A percentile compares a stretch with the other conserved stretches of the same genome.
phyloP scores from a whole-genome alignment of 1,284 basidiomycete species.

The Irpex sp. region DNA sequence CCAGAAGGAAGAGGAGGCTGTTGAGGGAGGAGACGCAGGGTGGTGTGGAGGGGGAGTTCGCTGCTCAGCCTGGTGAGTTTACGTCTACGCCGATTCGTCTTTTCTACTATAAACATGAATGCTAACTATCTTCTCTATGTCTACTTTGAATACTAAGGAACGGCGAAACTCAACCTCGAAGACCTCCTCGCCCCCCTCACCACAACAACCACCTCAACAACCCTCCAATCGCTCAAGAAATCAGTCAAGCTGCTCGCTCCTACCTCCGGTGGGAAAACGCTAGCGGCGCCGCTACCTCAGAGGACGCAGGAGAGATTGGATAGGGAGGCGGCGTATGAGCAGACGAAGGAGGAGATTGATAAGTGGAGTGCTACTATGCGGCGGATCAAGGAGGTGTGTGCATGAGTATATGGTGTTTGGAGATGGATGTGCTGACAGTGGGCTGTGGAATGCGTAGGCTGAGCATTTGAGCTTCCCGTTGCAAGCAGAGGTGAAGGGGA shows the following conservation, averaged over 20 bases:
- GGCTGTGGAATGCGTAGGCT: conserved; percentile 43
- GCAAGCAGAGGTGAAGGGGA: conserved; percentile 58
- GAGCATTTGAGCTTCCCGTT: conserved; percentile 92
- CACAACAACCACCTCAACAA: conserved; percentile 42
- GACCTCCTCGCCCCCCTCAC: conserved; percentile 73
- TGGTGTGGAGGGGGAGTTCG: conserved; percentile 74
- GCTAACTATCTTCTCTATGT: neutral
- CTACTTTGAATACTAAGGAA: conserved; percentile 33
- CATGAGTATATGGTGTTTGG: too few species aligned
- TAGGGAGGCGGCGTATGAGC: conserved; percentile 91
- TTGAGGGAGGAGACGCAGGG: conserved; percentile 72
- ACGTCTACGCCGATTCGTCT: conserved; percentile 1
- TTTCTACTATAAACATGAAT: neutral
- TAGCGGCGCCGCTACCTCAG: conserved; percentile 85
- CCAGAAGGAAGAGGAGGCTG: conserved; percentile 36
- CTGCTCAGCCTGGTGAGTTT: conserved; percentile 45
- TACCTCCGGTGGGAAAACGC: conserved; percentile 51
- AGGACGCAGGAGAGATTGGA: conserved; percentile 88
- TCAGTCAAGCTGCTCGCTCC: conserved; percentile 59
- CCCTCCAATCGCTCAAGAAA: conserved; percentile 64
- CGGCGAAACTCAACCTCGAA: conserved; percentile 58
- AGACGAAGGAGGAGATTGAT: conserved; percentile 88
- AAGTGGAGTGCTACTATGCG: conserved; percentile 95
- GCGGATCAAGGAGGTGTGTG: conserved; percentile 69
- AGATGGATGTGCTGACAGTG: too few species aligned